Evolutionary conservation across 352 stramenopile genomes (phyloP), one percentile per base, ranked within the genome.

Genomic region (Plasmopara muralis): DNA sequence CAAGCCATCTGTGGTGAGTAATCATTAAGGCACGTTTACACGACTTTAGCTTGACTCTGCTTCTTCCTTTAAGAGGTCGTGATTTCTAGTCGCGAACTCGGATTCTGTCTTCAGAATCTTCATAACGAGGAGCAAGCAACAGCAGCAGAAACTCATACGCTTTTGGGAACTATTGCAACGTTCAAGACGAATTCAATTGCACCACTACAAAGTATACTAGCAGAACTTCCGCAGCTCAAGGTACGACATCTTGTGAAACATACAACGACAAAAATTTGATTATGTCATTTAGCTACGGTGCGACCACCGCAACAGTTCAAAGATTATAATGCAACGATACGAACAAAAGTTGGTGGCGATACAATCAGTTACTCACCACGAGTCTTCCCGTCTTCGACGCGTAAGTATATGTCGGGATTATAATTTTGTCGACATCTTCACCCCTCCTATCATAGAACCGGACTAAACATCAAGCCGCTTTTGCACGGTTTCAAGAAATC

Each of bases 251-350:
- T 15, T 51, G 39, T 40, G 14, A 28, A 39, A 60, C 47, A 34
- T 14, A 30, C 20, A 43, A 45, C 31, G 39, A 66, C 42, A 39
- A 9, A 47, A 14, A 20, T 9, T 57, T 31, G n/a, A 9, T 49
- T 35, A 40, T 25, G 13, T 56, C 49, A 6, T 6, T 14, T 52
- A 86, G 64, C 50, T 87, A 5, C 68, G 71, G 34, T 85, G 76
- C n/a, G 75, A 87, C 30, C 74, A 89, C 53, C 77, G 75, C 30
- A 79, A 83, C 20, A 74, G 80, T 49, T 75, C 74, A 5, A 52
- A 82, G 43, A 66, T 55, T n/a, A 54, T 83, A 10, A 74, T 78
- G 47, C 33, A 61, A 57, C 73, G 74, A 16, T 88, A 91, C 31
- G 60, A 86, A 31, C 63, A 39, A 25, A 90, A 90, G 49, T 47